phyloP scores from a whole-genome alignment of 352 stramenopile genomes.

The Pythium biforme region DNA sequence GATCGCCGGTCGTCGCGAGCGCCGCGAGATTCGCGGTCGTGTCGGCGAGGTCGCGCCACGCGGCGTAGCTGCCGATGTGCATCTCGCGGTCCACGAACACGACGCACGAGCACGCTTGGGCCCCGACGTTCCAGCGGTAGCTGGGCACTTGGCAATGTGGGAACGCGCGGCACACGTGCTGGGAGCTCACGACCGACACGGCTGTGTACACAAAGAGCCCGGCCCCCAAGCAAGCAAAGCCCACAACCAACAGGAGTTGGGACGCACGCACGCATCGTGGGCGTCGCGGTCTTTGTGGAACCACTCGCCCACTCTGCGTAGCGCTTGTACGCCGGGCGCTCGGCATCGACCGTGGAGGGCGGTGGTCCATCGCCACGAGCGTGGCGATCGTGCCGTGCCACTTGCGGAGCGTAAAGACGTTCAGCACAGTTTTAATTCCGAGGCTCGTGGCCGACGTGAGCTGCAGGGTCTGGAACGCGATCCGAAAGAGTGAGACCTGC shows the following conservation, averaged over 20 bases:
- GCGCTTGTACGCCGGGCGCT: too few relatives aligned
- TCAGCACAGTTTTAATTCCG: constrained; percentile 36
- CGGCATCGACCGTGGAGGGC: constrained; percentile 12
- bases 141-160: constrained; percentile 22
- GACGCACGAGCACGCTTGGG: constrained; percentile 16
- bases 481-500: constrained; percentile 41
- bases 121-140: constrained; percentile 28
- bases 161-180: not conserved
- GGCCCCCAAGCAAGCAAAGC: constrained; percentile 5
- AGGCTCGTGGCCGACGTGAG: constrained; percentile 30
- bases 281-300: not conserved
- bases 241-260: not conserved
- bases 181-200: constrained; percentile 7
- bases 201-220: constrained; percentile 23
- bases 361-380: constrained; percentile 14
- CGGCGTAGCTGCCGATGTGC: not conserved
- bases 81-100: not conserved
- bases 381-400: constrained; percentile 19
- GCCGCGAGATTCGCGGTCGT: constrained; percentile 12
- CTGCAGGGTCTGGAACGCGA: constrained; percentile 48
- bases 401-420: constrained; percentile 42
- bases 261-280: not conserved
- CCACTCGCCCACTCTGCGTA: too few relatives aligned
- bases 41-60: constrained; percentile 8
- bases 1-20: constrained; percentile 16